Evolutionary conservation across 2,329 filamentous ascomycete genomes (phyloP).

Genomic region (Penicillium brevicompactum): DNA sequence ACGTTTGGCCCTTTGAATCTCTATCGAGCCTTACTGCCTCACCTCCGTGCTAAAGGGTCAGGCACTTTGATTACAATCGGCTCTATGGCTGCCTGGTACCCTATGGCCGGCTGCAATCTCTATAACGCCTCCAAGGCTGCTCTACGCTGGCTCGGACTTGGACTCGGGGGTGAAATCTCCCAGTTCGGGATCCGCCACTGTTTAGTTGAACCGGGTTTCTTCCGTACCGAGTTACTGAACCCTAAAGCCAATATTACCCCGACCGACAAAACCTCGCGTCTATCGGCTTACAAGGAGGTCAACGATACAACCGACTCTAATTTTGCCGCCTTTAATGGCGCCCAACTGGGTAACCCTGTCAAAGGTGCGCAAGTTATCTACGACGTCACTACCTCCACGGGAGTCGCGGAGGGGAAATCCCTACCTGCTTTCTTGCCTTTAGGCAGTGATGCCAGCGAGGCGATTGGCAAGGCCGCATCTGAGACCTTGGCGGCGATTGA

Average conservation of each 20-base stretch:
- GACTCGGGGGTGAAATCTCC: slow-evolving; percentile 32
- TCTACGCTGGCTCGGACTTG: slow-evolving; percentile 5
- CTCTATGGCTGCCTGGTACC: slow-evolving; percentile 34
- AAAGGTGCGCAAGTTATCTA: slow-evolving; percentile 37
- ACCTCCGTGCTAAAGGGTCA: slow-evolving; percentile 33
- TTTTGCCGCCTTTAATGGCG: slow-evolving; percentile 25
- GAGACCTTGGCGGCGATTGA: slow-evolving; percentile 4
- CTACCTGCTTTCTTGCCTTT: slow-evolving; percentile 31
- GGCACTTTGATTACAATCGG: slow-evolving; percentile 42
- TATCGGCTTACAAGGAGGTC: slow-evolving; percentile 28
- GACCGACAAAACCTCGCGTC: slow-evolving; percentile 5
- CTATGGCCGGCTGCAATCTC: slow-evolving; percentile 27
- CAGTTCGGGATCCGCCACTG: slow-evolving; percentile 36
- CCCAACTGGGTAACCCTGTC: slow-evolving; percentile 31
- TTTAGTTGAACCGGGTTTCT: slow-evolving; percentile 42
- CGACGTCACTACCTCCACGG: slow-evolving; percentile 30
- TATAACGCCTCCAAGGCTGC: slow-evolving; percentile 41
- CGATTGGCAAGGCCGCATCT: slow-evolving; percentile 6
- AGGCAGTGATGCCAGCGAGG: slow-evolving; percentile 27
- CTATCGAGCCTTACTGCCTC: slow-evolving; percentile 39
- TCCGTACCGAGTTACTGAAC: slow-evolving; percentile 11
- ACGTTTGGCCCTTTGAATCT: slow-evolving; percentile 42
- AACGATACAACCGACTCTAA: slow-evolving; percentile 16
- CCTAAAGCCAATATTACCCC: neutral
- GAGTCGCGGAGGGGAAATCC: slow-evolving; percentile 21